phyloP scores from a whole-genome alignment of 192 early-diverging fungal genomes.

The Dissophora globulifera region DNA sequence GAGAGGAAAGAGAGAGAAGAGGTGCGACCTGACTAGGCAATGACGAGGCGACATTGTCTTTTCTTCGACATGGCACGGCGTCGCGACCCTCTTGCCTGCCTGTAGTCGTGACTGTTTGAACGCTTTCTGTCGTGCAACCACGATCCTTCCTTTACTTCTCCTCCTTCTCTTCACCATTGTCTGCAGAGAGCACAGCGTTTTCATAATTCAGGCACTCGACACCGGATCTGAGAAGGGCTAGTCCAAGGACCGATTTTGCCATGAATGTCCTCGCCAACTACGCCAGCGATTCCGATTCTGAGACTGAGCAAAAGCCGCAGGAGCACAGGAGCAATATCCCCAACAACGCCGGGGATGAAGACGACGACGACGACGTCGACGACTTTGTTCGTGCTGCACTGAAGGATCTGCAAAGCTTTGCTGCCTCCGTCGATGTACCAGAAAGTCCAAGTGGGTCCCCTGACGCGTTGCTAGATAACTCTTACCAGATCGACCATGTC shows the following conservation, averaged over 20 bases:
- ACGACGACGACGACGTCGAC: slow-evolving; percentile 9
- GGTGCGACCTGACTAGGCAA: neutral
- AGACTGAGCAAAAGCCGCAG: neutral
- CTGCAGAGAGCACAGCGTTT: no score
- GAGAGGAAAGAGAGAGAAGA: neutral
- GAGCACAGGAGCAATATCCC: neutral
- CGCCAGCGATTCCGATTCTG: slow-evolving; percentile 36
- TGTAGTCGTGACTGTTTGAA: neutral
- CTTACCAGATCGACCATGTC: neutral
- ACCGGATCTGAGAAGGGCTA: no score
- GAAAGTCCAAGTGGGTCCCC: neutral
- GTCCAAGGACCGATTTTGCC: neutral
- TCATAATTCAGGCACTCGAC: neutral
- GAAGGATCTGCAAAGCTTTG: slow-evolving; percentile 42
- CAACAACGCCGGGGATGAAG: neutral
- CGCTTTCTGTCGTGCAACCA: no score
- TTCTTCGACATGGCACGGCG: no score
- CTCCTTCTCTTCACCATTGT: neutral
- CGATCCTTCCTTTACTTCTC: neutral
- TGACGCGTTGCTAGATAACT: slow-evolving; percentile 1
- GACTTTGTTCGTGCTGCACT: slow-evolving; percentile 17
- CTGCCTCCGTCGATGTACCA: slow-evolving; percentile 7
- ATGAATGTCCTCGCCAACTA: slow-evolving; percentile 43
- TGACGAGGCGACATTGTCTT: neutral
- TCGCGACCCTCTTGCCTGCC: no score